phyloP scores from a whole-genome alignment of 192 early-diverging fungal genomes.

The Gigaspora rosea region DNA sequence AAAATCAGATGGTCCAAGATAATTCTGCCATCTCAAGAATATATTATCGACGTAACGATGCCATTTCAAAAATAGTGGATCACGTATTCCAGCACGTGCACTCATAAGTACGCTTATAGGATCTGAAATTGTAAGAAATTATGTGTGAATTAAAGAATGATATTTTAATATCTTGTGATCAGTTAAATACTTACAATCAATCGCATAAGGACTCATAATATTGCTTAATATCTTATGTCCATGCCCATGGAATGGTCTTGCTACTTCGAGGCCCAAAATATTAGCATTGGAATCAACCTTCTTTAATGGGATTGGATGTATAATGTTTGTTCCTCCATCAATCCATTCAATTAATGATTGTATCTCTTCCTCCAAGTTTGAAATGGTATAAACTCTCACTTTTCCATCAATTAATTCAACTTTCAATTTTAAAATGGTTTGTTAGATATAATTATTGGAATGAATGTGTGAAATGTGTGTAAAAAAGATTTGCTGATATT shows the following conservation, averaged over 20 bases:
- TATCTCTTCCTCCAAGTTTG: neutral
- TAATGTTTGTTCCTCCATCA: neutral
- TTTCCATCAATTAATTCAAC: too few species aligned
- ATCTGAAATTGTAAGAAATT: neutral
- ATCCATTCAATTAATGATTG: neutral
- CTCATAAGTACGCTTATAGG: neutral
- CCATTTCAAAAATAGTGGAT: slow-evolving; percentile 17
- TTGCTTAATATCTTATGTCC: neutral
- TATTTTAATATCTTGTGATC: neutral
- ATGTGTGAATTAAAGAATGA: neutral
- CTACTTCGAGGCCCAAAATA: neutral
- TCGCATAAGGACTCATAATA: slow-evolving; percentile 13
- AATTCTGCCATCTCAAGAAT: neutral
- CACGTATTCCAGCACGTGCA: neutral
- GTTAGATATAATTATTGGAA: too few species aligned
- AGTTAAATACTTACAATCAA: neutral
- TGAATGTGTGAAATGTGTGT: too few species aligned
- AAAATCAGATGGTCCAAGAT: slow-evolving; percentile 2
- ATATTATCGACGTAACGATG: slow-evolving; percentile 10
- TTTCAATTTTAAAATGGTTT: too few species aligned
- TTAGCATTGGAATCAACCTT: neutral
- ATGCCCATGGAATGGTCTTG: neutral
- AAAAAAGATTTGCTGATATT: neutral
- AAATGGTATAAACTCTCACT: neutral
- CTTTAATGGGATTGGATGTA: neutral